Base-by-base conservation (phyloP, 805 yeast species). In the Blastobotrys peoriensis region DNA sequence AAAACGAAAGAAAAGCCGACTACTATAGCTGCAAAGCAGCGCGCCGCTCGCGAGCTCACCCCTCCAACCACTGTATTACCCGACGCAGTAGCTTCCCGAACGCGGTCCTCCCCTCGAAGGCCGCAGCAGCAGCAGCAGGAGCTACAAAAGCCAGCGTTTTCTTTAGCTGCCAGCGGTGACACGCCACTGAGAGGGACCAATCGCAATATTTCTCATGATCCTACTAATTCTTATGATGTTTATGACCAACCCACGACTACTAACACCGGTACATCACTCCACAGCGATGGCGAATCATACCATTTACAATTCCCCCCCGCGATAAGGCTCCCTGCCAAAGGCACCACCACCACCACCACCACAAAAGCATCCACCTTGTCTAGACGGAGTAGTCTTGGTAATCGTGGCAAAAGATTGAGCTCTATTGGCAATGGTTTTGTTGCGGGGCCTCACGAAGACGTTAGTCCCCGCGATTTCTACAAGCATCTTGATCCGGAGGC, bases 381-480 rank as follows among this genome's bases (percentile, higher is more conserved):
- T 20, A 46, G 61, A 20, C 46, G 61, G 9, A 56, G 61, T 20
- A 47, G 60, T 41, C 51, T 57, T 34, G 63, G 62, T 37, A 66
- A 56, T 43, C 66, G 93, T 27, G 93, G 93, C 5, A 81, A 81
- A 54, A 63, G 93, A 22, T 75, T 80, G 2, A 83, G 85, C 56
- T 80, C 88, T 0, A 74, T 83, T 4, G 88, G 89, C 1, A 82
- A 81, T 55, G 91, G 89, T 2, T 78, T 77, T 52, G 69, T 50
- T 5, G 59, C 57, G 0, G 73, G 72, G 23, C 89, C 89, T 1
- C 89, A 83, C 58, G 67, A 71, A 0, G 79, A 77, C 38, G 76
- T 84, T 1, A 71, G 77, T 0, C 65, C 69, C 0, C 53, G 63
- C 6, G 79, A 78, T 43, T 78, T 78, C 54, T 78, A 74, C 59